Base-by-base conservation (phyloP, 768 basidiomycete species). In the Cantharellus cinnabarinus region DNA sequence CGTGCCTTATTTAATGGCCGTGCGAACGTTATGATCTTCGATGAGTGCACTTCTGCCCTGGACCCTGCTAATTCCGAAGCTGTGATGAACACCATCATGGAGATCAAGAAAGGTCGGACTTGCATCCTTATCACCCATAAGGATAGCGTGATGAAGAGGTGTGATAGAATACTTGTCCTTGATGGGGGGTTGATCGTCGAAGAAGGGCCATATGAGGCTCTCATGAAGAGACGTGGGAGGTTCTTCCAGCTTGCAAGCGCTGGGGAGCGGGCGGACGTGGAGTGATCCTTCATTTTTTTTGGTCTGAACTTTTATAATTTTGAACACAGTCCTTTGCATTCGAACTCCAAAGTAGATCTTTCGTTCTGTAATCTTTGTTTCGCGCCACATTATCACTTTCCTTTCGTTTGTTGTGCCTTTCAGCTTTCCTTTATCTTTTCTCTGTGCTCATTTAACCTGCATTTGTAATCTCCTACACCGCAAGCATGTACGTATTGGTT, bases 91-190 rank as follows among this genome's bases (percentile, higher is more conserved):
- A 83, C 88, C 4, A 80, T 93, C 56, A 72, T 72, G 60, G 66
- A 70, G 38, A 80, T 80, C 59, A 80, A 79, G 71, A 69, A 74
- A n/a, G 79, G 80, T 29, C 73, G 82, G 59, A 94, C 90, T 62
- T 90, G 88, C 59, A 69, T 97, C 63, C 84, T 97, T 77, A 81
- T 97, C 64, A 97, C 93, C 7, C 94, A 98, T 71, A 94, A 94
- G 69, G 68, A 89, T 39, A 77, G 80, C 50, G 81, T 89, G 39
- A 98, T 97, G 93, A 76, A 75, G 67, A 80, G 85, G 78, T 97
- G 94, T 70, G 90, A 97, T 69, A 76, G 89, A 41, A 80, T 97
- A 41, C 63, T 95, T 20, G 83, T 94, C 50, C 69, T 97, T 3
- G 75, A 81, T 15, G 80, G 81, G n/a, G 94, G 93, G 1, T 69